phyloP scores from a whole-genome alignment of 2,329 filamentous ascomycete genomes.

The Chalara sp. region DNA sequence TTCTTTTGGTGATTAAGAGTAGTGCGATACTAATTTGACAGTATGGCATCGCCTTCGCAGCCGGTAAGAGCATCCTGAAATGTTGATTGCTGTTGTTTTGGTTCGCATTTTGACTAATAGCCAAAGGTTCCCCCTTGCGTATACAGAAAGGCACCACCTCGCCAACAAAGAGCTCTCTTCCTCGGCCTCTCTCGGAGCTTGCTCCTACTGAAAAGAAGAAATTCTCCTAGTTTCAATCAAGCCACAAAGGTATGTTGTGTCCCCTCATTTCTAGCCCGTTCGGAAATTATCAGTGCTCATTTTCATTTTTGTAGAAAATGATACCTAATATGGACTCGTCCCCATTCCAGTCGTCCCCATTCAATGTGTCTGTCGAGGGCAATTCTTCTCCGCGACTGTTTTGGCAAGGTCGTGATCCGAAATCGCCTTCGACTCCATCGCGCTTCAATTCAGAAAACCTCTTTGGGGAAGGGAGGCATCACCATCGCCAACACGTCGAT shows the following conservation, averaged over 20 bases:
- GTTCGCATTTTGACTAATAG: conserved; percentile 1
- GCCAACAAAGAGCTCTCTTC: conserved; percentile 54
- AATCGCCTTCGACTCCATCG: conserved; percentile 49
- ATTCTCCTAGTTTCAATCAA: conserved; percentile 88
- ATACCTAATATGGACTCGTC: conserved; percentile 67
- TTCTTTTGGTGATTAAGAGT: too few relatives aligned
- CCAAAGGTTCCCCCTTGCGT: conserved; percentile 67
- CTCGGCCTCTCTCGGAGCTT: conserved; percentile 81
- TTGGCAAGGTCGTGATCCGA: conserved; percentile 71
- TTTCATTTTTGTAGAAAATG: conserved; percentile 48
- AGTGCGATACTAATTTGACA: not conserved
- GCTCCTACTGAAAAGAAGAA: conserved; percentile 80
- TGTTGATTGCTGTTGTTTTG: conserved; percentile 7
- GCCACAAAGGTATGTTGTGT: conserved; percentile 53
- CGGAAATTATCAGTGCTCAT: conserved; percentile 22
- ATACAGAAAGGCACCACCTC: conserved; percentile 63
- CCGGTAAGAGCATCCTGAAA: conserved; percentile 14
- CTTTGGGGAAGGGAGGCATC: conserved; percentile 48
- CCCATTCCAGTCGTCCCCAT: conserved; percentile 78
- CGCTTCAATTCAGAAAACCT: conserved; percentile 64
- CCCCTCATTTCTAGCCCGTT: conserved; percentile 12
- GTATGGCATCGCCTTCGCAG: conserved; percentile 21
- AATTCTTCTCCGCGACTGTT: conserved; percentile 76
- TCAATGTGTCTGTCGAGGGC: conserved; percentile 43
- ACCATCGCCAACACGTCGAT: conserved; percentile 67